These are phyloP conservation scores for Salix dunnii DNA, from an alignment of 345 rosid species.

Conservation along the genomic window DNA sequence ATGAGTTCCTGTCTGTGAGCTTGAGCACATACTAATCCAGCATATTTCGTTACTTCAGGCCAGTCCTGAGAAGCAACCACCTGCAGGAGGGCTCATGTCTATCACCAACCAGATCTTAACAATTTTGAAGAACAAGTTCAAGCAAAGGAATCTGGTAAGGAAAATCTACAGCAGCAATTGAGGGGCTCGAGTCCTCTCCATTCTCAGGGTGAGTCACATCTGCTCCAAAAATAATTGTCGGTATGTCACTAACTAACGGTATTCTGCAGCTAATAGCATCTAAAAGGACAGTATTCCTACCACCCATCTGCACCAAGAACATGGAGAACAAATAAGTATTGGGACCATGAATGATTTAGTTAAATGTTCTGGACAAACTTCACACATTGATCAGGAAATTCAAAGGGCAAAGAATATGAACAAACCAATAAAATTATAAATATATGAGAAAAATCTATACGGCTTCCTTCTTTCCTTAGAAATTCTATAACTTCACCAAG, in stretches of 20 bases:
- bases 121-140: background rate
- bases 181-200: slow-evolving; percentile 99
- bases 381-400: background rate
- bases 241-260: slow-evolving; percentile 94
- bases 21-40: slow-evolving; percentile 98
- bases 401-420: background rate
- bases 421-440: too few relatives aligned
- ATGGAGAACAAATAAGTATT: background rate
- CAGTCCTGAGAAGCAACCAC: slow-evolving; percentile 99
- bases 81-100: slow-evolving; percentile 34
- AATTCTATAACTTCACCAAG: background rate
- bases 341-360: background rate
- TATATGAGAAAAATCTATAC: background rate
- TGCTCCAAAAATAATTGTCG: slow-evolving; percentile 97
- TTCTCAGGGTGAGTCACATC: slow-evolving; percentile 99
- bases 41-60: slow-evolving; percentile 99
- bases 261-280: slow-evolving; percentile 97
- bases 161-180: slow-evolving; percentile 81
- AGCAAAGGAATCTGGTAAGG: slow-evolving; percentile 3
- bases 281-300: slow-evolving; percentile 92
- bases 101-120: slow-evolving; percentile 13
- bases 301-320: slow-evolving; percentile 81
- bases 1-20: slow-evolving; percentile 99
- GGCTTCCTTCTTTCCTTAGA: background rate
- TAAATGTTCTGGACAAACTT: background rate